Evolutionary conservation across 352 stramenopile species (phyloP).

Genomic region (Phytophthora agathidicida): DNA sequence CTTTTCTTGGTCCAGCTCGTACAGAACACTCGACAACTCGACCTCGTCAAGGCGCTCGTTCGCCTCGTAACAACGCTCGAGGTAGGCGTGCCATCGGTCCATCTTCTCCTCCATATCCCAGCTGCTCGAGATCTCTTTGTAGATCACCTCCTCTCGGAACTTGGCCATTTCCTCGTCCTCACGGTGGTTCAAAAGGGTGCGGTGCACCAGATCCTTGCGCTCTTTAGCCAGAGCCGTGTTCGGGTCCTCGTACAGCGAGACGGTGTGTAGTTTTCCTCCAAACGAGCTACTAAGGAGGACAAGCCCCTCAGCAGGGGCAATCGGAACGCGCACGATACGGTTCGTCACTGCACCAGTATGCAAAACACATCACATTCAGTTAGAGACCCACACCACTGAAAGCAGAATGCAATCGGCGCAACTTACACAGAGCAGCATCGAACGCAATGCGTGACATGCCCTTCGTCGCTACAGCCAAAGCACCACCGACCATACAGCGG

Average conservation of each 20-base stretch:
- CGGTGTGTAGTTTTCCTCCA: constrained; percentile 77
- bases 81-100: constrained; percentile 63
- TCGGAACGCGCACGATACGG: constrained; percentile 84
- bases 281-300: constrained; percentile 86
- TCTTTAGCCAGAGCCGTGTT: constrained; percentile 71
- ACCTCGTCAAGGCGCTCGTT: constrained; percentile 55
- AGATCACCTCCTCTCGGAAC: constrained; percentile 81
- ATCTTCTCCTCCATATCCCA: constrained; percentile 59
- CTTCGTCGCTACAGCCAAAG: constrained; percentile 81
- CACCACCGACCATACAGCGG: constrained; percentile 89
- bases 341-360: constrained; percentile 54
- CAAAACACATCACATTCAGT: constrained; percentile 13
- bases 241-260: constrained; percentile 73
- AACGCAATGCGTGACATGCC: constrained; percentile 71
- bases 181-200: constrained; percentile 49
- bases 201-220: constrained; percentile 58
- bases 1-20: constrained; percentile 41
- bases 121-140: constrained; percentile 60
- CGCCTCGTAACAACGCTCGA: constrained; percentile 59
- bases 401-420: background rate
- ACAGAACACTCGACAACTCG: constrained; percentile 43
- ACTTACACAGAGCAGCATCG: constrained; percentile 70
- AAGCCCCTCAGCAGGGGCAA: constrained; percentile 88
- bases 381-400: constrained; percentile 6
- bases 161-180: constrained; percentile 63